Evolutionary conservation across 176 grass and related monocot genomes (phyloP).

Genomic region (Chloris gayana): DNA sequence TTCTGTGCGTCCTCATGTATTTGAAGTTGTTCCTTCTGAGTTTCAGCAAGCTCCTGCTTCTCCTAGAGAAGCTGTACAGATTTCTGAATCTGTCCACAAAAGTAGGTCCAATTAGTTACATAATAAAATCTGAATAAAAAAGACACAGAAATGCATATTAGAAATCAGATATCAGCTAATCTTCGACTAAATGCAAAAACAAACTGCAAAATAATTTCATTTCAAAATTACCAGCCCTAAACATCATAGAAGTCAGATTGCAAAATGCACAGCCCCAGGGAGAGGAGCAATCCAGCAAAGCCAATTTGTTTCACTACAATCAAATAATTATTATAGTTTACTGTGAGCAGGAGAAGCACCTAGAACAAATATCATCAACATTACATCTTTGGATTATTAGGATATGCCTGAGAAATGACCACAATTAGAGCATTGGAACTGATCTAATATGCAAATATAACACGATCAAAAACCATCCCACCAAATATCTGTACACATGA

Average conservation of each 20-base stretch:
- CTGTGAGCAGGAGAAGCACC: background rate
- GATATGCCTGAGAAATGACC: background rate
- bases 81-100: slow-evolving; percentile 73
- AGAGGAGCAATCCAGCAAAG: background rate
- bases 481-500: background rate
- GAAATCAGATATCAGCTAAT: no score
- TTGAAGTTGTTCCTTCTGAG: slow-evolving; percentile 85
- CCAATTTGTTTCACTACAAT: background rate
- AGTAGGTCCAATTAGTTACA: slow-evolving; percentile 1
- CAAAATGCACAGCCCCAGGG: background rate
- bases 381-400: background rate
- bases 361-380: slow-evolving; percentile 6
- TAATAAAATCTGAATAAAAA: background rate
- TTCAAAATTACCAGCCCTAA: background rate
- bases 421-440: background rate
- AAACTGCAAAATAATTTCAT: background rate
- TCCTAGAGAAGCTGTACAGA: slow-evolving; percentile 80
- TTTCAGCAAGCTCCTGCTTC: slow-evolving; percentile 77
- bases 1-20: slow-evolving; percentile 64
- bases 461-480: background rate
- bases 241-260: background rate
- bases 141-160: background rate
- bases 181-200: no score
- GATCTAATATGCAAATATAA: no score
- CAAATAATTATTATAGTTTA: background rate